Conservation (phyloP, 2,329 filamentous ascomycete genomes). For the Magnaporthiopsis rhizophila region DNA sequence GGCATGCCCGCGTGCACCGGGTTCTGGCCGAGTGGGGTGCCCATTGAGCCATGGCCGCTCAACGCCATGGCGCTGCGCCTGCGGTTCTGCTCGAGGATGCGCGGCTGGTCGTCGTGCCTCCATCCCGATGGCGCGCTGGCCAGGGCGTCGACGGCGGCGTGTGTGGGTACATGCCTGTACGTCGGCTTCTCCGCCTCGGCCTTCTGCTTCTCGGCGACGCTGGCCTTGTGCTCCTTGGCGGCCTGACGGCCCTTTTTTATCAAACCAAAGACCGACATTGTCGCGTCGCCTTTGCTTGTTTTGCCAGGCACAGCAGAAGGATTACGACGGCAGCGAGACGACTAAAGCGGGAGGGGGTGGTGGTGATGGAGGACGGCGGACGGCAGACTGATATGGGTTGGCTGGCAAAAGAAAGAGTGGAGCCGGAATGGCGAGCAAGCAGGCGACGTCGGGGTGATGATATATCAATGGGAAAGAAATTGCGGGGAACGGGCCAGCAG, state of each 20-base stretch:
- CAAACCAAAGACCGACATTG: constrained; percentile 50
- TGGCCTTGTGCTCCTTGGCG: constrained; percentile 45
- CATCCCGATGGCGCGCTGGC: constrained; percentile 44
- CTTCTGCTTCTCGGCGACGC: constrained; percentile 38
- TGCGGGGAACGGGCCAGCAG: neutral
- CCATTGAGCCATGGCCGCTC: constrained; percentile 18
- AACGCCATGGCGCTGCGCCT: constrained; percentile 40
- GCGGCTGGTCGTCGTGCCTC: constrained; percentile 36
- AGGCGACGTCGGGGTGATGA: neutral
- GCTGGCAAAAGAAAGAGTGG: neutral
- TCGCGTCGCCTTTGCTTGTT: neutral
- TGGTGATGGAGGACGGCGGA: no score
- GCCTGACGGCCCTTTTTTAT: constrained; percentile 45
- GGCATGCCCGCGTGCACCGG: constrained; percentile 29
- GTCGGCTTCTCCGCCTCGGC: constrained; percentile 32
- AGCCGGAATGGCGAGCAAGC: neutral
- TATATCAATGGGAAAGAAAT: neutral
- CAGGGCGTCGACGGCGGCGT: constrained; percentile 52
- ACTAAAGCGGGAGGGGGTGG: no score
- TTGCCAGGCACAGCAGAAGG: neutral
- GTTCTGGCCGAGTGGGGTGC: constrained; percentile 16
- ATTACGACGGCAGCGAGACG: neutral
- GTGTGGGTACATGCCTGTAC: constrained; percentile 54
- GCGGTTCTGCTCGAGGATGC: constrained; percentile 42
- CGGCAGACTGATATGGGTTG: neutral